A percentile compares a stretch with the other conserved stretches of the same genome.
Evolutionary conservation across 2,329 filamentous ascomycete genomes (phyloP).

Genomic region (Lithohypha guttulata): DNA sequence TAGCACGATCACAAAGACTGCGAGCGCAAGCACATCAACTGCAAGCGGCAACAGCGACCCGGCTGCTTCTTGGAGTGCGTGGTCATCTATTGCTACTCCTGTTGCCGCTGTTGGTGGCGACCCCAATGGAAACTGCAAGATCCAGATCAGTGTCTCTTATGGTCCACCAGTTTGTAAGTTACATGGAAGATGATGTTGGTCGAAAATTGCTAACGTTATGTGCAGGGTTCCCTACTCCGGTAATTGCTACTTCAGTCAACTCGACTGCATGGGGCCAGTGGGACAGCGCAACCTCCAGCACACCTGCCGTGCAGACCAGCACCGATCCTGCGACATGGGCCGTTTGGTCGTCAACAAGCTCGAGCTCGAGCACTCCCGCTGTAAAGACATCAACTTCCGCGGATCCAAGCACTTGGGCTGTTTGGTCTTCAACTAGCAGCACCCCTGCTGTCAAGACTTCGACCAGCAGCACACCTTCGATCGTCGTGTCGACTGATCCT

Average conservation of each 20-base stretch:
- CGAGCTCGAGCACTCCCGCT: too few relatives aligned
- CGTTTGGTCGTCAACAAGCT: slow-evolving; percentile 16
- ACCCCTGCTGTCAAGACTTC: slow-evolving; percentile 19
- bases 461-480: background rate
- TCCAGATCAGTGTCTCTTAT: slow-evolving; percentile 18
- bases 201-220: background rate
- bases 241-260: slow-evolving; percentile 5
- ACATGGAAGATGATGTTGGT: background rate
- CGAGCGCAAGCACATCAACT: background rate
- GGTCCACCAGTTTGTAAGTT: slow-evolving; percentile 20
- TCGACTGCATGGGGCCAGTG: slow-evolving; percentile 9
- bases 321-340: slow-evolving; percentile 17
- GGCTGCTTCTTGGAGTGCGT: slow-evolving; percentile 7
- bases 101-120: slow-evolving; percentile 5
- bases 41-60: too few relatives aligned
- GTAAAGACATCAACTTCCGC: slow-evolving; percentile 23
- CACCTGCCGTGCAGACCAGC: slow-evolving; percentile 21
- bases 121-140: slow-evolving; percentile 11
- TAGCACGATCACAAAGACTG: slow-evolving; percentile 8
- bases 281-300: slow-evolving; percentile 19
- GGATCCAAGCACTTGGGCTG: slow-evolving; percentile 11
- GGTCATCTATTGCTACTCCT: slow-evolving; percentile 8
- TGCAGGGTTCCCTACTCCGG: slow-evolving; percentile 17
- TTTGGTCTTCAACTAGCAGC: slow-evolving; percentile 16
- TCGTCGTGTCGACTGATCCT: slow-evolving; percentile 11